These are phyloP conservation scores for Trifolium repens DNA, from an alignment of 306 rosid genomes.

Conservation along the genomic window DNA sequence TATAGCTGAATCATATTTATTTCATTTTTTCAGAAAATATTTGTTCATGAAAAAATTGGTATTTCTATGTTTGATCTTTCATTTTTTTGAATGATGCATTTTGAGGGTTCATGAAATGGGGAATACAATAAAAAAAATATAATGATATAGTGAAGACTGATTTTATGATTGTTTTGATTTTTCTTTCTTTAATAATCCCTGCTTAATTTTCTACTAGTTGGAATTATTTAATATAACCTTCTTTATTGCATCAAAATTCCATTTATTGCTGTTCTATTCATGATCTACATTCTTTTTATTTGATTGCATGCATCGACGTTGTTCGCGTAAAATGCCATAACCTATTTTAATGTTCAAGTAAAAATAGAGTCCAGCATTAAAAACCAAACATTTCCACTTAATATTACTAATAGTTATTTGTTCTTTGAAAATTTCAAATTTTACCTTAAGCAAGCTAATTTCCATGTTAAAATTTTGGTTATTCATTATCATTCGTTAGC, in stretches of 20 bases:
- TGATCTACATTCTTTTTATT: constrained; percentile 48
- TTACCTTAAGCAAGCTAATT: constrained; percentile 12
- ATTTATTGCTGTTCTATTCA: constrained; percentile 20
- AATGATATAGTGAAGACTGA: neutral
- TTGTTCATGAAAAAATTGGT: constrained; percentile 1
- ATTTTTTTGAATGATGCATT: constrained; percentile 24
- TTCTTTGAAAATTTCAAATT: constrained; percentile 10
- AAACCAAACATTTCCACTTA: neutral
- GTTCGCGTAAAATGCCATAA: constrained; percentile 8
- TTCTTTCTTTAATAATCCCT: neutral
- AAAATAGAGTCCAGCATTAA: neutral
- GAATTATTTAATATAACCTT: constrained; percentile 4
- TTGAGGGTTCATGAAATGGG: neutral
- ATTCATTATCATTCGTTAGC: constrained; percentile 26
- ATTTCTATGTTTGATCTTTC: neutral
- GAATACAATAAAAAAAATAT: no score
- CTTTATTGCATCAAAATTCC: constrained; percentile 33
- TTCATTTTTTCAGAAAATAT: neutral
- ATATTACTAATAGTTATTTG: constrained; percentile 16
- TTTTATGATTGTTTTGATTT: neutral
- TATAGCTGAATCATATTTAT: neutral
- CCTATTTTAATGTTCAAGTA: constrained; percentile 22
- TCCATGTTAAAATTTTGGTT: constrained; percentile 18
- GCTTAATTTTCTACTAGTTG: constrained; percentile 20
- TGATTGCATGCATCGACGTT: neutral